Evolutionary conservation across 179 eudicot species (phyloP), one percentile per base, ranked within the genome.

Genomic region (Beta lomatogona): DNA sequence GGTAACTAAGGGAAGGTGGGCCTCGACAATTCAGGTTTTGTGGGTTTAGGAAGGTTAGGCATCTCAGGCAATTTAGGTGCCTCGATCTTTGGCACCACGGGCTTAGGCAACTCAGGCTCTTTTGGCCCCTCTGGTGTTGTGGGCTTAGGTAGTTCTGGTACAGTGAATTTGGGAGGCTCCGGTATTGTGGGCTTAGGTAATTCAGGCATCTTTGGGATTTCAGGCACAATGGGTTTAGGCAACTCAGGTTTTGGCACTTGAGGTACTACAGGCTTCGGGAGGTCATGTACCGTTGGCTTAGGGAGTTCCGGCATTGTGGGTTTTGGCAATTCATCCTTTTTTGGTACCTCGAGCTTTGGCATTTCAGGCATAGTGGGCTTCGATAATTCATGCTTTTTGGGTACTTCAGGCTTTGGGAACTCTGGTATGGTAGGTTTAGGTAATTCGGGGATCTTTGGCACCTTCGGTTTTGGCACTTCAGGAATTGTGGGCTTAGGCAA

Each of bases 181-280:
- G 84, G 77, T 8, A 74, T 3, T 19, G 13, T 3, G 2, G 65
- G 67, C 55, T 75, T 75, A 6, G 79, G 83, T 10, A 80, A 16
- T 21, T 76, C 80, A 6, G 80, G 84, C 15, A 61, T 72, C 21
- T 71, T 65, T 22, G 71, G 81, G 9, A 52, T 71, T n/a, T 66
- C 66, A 1, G 77, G 50, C n/a, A 72, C 50, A 22, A 52, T 66
- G 8, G 68, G 64, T 22, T 71, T 22, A 70, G 83, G 84, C 1
- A 79, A 8, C 57, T 79, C 53, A 5, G 77, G 80, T 57, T 79
- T 83, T 41, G 79, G 79, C 14, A 73, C 28, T 46, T 82, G 70
- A 13, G 78, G 85, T 6, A 72, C 61, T 0, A 11, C 21, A 11
- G 67, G 71, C 44, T 75, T 79, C n/a, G 85, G 82, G 25, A 78